phyloP scores from a whole-genome alignment of 805 yeast genomes.

The Lipomyces sp. region DNA sequence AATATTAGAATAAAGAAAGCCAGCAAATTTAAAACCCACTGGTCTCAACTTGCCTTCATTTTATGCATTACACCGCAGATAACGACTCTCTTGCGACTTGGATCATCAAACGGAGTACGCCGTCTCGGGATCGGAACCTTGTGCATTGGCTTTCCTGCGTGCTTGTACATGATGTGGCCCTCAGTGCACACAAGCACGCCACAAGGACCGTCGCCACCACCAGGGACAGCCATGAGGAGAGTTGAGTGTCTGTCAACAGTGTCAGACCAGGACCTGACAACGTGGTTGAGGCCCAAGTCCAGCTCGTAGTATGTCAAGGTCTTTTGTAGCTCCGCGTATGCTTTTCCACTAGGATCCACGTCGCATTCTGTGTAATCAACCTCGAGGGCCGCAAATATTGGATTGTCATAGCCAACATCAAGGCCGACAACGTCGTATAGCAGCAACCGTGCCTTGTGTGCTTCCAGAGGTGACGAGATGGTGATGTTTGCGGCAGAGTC shows the following conservation, averaged over 20 bases:
- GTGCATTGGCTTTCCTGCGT: constrained; percentile 36
- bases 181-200: constrained; percentile 67
- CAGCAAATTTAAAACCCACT: neutral
- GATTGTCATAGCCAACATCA: constrained; percentile 79
- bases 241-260: constrained; percentile 45
- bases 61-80: constrained; percentile 62
- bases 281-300: constrained; percentile 80
- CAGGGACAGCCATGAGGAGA: constrained; percentile 65
- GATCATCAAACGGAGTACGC: constrained; percentile 22
- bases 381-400: constrained; percentile 79
- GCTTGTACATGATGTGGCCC: constrained; percentile 47
- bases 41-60: constrained; percentile 42
- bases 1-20: no score
- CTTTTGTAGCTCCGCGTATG: constrained; percentile 31
- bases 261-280: constrained; percentile 52
- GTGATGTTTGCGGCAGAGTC: constrained; percentile 47
- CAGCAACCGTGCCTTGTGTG: constrained; percentile 49
- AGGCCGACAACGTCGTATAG: constrained; percentile 57
- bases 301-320: constrained; percentile 68
- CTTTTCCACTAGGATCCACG: constrained; percentile 31
- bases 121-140: constrained; percentile 58
- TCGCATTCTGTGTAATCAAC: constrained; percentile 47
- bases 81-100: constrained; percentile 39
- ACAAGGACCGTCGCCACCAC: constrained; percentile 63
- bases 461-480: constrained; percentile 73